A percentile compares a stretch with the other conserved stretches of the same genome.
Evolutionary conservation across 2,329 filamentous ascomycete genomes (phyloP).

Genomic region (Nigrospora osmanthi): DNA sequence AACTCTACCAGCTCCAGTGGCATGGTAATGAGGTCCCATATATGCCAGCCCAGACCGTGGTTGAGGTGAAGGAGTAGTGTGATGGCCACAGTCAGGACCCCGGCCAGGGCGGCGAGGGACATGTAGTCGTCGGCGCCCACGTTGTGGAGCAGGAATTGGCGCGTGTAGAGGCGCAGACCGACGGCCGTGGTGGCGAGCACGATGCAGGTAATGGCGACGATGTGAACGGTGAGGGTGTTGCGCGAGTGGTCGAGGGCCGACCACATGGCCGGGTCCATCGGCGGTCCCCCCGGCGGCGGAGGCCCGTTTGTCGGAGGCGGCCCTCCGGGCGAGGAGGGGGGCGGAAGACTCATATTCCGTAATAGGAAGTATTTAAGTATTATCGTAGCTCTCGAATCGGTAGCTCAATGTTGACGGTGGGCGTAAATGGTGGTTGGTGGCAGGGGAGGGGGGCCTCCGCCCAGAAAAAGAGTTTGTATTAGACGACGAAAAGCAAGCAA

Average conservation of each 20-base stretch:
- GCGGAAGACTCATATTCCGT: too few relatives aligned
- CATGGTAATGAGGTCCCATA: not conserved
- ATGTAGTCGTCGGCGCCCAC: constrained; percentile 1
- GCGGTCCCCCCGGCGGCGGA: too few relatives aligned
- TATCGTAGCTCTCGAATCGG: too few relatives aligned
- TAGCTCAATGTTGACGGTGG: too few relatives aligned
- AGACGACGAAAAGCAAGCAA: too few relatives aligned
- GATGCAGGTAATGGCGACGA: not conserved
- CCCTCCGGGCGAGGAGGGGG: too few relatives aligned
- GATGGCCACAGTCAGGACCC: not conserved
- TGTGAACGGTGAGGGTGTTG: not conserved
- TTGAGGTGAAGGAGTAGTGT: not conserved
- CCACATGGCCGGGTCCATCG: not conserved
- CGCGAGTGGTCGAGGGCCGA: not conserved
- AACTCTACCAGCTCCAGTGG: not conserved
- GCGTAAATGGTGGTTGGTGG: too few relatives aligned
- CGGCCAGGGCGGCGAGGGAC: not conserved
- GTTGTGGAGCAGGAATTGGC: not conserved
- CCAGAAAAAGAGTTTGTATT: too few relatives aligned
- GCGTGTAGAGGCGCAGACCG: not conserved
- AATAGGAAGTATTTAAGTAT: too few relatives aligned
- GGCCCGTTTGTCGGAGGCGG: too few relatives aligned
- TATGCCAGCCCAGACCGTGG: constrained; percentile 1
- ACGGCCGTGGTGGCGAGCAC: not conserved
- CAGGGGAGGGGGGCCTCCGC: too few relatives aligned